Conservation (phyloP, 768 basidiomycete genomes). For the Rhizopogon salebrosus region DNA sequence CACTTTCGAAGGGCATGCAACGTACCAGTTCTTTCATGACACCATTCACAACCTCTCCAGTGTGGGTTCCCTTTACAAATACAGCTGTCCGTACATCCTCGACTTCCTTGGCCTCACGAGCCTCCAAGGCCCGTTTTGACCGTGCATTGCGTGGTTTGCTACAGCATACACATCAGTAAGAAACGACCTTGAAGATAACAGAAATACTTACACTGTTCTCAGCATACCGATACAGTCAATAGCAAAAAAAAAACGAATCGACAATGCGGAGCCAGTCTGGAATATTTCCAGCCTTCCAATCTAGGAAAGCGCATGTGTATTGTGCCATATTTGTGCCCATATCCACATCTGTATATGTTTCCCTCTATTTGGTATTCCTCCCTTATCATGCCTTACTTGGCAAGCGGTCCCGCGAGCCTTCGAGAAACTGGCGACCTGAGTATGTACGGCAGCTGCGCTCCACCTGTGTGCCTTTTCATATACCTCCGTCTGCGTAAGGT, state of each 20-base stretch:
- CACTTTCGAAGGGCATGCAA: neutral
- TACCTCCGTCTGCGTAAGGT: too few relatives aligned
- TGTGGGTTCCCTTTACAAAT: constrained; percentile 85
- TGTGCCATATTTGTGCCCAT: neutral
- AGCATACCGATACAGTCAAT: constrained; percentile 12
- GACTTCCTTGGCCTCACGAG: constrained; percentile 83
- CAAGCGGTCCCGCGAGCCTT: neutral
- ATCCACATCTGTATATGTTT: neutral
- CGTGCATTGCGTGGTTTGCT: constrained; percentile 96
- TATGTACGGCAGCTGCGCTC: neutral
- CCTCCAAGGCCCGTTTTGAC: constrained; percentile 84
- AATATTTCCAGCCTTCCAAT: neutral
- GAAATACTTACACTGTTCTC: constrained; percentile 24
- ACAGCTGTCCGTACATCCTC: constrained; percentile 85
- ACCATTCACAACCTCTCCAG: constrained; percentile 71
- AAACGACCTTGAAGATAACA: neutral
- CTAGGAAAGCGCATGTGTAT: neutral
- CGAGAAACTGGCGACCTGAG: neutral
- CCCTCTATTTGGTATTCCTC: neutral
- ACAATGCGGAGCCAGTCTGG: neutral
- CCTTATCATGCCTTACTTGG: too few relatives aligned
- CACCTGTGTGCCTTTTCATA: neutral
- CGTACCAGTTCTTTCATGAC: constrained; percentile 89
- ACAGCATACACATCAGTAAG: neutral
- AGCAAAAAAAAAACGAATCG: too few relatives aligned